Evolutionary conservation across 2,329 filamentous ascomycete species (phyloP).

Genomic region (Coleophoma eucalyptorum): DNA sequence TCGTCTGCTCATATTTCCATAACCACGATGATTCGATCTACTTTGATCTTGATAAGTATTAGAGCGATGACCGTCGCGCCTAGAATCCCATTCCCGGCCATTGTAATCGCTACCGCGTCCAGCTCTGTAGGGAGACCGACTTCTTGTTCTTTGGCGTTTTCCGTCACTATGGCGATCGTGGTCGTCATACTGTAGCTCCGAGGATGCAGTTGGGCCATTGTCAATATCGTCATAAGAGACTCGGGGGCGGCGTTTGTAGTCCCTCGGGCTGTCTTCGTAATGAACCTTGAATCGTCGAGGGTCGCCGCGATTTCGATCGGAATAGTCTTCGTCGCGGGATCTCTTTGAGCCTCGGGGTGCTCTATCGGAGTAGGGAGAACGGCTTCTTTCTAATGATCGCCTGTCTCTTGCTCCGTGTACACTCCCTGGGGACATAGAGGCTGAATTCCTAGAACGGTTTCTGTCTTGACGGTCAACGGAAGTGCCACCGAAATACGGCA

Average conservation of each 20-base stretch:
- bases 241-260: conserved; percentile 43
- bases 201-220: conserved; percentile 26
- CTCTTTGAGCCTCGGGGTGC: conserved; percentile 59
- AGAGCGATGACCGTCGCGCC: conserved; percentile 15
- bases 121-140: conserved; percentile 42
- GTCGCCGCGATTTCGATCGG: conserved; percentile 44
- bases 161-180: conserved; percentile 43
- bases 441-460: conserved; percentile 45
- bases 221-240: conserved; percentile 55
- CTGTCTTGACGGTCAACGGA: conserved; percentile 92
- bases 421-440: conserved; percentile 32
- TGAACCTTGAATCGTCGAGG: conserved; percentile 56
- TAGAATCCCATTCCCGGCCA: conserved; percentile 12
- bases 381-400: conserved; percentile 41
- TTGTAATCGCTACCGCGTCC: conserved; percentile 21
- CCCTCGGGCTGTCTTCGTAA: conserved; percentile 51
- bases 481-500: conserved; percentile 70
- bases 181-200: conserved; percentile 42
- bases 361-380: conserved; percentile 47
- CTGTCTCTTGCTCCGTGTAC: conserved; percentile 40
- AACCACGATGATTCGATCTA: conserved; percentile 20
- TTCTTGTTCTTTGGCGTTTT: conserved; percentile 51
- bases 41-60: conserved; percentile 10
- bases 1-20: conserved; percentile 41
- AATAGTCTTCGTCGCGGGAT: conserved; percentile 57